Percentiles rank a stretch among this genome's conserved stretches.
Conservation (phyloP, 2,329 filamentous ascomycete species). For the Golovinomyces cichoracearum region DNA sequence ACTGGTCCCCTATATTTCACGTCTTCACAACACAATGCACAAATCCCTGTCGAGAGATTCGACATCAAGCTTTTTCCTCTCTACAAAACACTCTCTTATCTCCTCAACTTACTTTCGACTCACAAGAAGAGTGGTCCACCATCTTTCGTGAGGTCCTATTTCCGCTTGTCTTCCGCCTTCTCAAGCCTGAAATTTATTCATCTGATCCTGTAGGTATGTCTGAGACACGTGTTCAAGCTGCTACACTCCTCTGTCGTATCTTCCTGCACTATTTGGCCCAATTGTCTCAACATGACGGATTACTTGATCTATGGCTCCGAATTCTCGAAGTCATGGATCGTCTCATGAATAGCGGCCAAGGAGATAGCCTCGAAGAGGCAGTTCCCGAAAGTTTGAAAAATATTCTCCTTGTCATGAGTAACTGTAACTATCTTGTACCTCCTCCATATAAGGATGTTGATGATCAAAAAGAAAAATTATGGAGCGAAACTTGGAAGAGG, state of each 20-base stretch:
- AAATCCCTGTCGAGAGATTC: slow-evolving; percentile 80
- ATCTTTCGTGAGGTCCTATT: slow-evolving; percentile 90
- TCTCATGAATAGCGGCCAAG: slow-evolving; percentile 84
- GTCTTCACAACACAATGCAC: slow-evolving; percentile 72
- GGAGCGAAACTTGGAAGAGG: slow-evolving; percentile 37
- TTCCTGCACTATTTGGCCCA: slow-evolving; percentile 82
- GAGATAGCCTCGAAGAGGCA: slow-evolving; percentile 75
- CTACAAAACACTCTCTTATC: slow-evolving; percentile 70
- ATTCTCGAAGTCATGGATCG: slow-evolving; percentile 90
- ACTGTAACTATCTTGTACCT: slow-evolving; percentile 56
- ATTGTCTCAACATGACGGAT: slow-evolving; percentile 61
- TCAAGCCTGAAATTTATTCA: slow-evolving; percentile 87
- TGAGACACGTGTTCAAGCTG: slow-evolving; percentile 75
- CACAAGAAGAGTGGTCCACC: slow-evolving; percentile 79
- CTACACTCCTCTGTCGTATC: slow-evolving; percentile 77
- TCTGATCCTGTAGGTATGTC: slow-evolving; percentile 81
- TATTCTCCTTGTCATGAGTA: slow-evolving; percentile 81
- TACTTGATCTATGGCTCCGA: slow-evolving; percentile 74
- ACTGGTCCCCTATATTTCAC: slow-evolving; percentile 88
- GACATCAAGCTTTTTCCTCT: slow-evolving; percentile 64
- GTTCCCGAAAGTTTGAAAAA: slow-evolving; percentile 92
- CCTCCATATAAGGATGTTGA: slow-evolving; percentile 24
- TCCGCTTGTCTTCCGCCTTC: slow-evolving; percentile 58
- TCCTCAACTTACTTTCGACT: slow-evolving; percentile 48
- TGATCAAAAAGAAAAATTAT: slow-evolving; percentile 27